A percentile compares a stretch with the other conserved stretches of the same genome.
phyloP scores from a whole-genome alignment of 345 rosid species.

The Gossypium mustelinum region DNA sequence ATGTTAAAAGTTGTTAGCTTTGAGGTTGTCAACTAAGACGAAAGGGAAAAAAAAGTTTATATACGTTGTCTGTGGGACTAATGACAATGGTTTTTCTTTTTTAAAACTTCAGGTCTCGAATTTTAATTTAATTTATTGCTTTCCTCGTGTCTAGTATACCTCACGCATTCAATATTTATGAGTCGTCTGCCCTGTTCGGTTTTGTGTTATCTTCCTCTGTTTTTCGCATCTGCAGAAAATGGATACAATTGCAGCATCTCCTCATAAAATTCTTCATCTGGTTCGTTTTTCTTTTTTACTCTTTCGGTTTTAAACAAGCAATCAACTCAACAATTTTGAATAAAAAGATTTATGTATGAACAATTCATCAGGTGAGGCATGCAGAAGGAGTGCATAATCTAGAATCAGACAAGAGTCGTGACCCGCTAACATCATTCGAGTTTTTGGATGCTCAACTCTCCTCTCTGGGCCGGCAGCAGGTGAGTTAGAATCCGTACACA shows the following conservation, averaged over 20 bases:
- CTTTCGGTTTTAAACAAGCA: no score
- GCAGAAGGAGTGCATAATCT: conserved; percentile 88
- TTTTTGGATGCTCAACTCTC: conserved; percentile 72
- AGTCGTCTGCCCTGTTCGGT: neutral
- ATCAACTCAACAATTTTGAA: no score
- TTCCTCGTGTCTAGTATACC: neutral
- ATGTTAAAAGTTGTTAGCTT: neutral
- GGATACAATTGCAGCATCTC: conserved; percentile 11
- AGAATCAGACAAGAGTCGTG: conserved; percentile 49
- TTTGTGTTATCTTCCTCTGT: neutral
- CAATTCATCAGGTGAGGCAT: conserved; percentile 61
- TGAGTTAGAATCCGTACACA: neutral
- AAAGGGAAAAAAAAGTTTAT: neutral
- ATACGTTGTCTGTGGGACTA: neutral
- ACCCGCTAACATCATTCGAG: conserved; percentile 44
- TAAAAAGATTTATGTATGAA: neutral
- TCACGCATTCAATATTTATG: neutral
- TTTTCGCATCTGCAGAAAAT: conserved; percentile 14
- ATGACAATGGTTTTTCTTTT: neutral
- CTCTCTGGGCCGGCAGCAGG: conserved; percentile 85
- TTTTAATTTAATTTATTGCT: no score
- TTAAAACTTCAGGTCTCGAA: no score
- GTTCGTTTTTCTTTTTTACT: neutral
- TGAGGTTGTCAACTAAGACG: neutral
- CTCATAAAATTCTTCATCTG: conserved; percentile 38